These are phyloP conservation scores for Wilhelminamyces savonicus DNA, from an alignment of 805 yeast genomes.

Conservation along the genomic window DNA sequence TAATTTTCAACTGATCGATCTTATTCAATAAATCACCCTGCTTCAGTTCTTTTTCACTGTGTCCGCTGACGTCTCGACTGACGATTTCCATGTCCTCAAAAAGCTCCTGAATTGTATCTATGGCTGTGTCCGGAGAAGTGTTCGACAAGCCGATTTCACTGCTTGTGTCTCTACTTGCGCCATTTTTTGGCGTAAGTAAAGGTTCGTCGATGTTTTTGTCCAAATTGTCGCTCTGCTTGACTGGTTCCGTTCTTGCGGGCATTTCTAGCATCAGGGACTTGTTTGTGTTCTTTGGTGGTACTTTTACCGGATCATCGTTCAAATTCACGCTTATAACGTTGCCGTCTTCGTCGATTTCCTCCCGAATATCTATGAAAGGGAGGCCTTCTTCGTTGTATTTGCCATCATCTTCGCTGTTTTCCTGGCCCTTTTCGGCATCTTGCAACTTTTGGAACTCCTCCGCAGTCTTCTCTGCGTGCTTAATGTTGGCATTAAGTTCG, in stretches of 20 bases:
- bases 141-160: too few species aligned
- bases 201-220: too few species aligned
- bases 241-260: too few species aligned
- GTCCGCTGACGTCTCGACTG: conserved; percentile 24
- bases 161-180: too few species aligned
- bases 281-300: too few species aligned
- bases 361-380: conserved; percentile 78
- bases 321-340: conserved; percentile 41
- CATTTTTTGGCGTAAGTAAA: too few species aligned
- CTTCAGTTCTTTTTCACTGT: conserved; percentile 2
- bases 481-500: conserved; percentile 33
- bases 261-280: too few species aligned
- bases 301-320: conserved; percentile 10
- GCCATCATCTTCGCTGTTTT: conserved; percentile 3
- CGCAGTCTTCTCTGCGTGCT: conserved; percentile 29
- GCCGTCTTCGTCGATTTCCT: conserved; percentile 75
- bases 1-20: conserved; percentile 20
- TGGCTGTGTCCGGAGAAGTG: too few species aligned
- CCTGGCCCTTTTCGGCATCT: conserved; percentile 5
- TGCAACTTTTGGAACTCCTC: conserved; percentile 17
- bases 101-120: conserved; percentile 21
- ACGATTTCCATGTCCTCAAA: conserved; percentile 29
- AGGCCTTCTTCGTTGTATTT: conserved; percentile 39
- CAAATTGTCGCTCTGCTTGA: too few species aligned
- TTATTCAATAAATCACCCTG: conserved; percentile 16